Percentiles rank a stretch among this genome's conserved stretches.
phyloP scores from a whole-genome alignment of 768 basidiomycete species.

The Kondoa subrosea region DNA sequence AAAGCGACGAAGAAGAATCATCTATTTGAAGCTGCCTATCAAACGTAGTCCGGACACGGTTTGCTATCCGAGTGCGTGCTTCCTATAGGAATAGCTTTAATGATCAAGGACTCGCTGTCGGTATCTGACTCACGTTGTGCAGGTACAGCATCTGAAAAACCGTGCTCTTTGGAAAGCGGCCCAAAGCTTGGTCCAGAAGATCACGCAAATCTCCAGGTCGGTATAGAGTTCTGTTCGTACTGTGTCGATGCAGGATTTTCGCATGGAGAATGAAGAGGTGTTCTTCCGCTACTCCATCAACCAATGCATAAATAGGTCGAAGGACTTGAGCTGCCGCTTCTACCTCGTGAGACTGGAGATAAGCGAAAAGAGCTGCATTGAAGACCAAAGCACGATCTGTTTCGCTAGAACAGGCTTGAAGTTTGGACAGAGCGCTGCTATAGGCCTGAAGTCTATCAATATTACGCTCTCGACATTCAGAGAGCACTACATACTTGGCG shows the following conservation, averaged over 20 bases:
- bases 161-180: conserved; percentile 33
- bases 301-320: conserved; percentile 17
- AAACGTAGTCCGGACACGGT: conserved; percentile 27
- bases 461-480: conserved; percentile 14
- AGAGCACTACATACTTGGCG: conserved; percentile 16
- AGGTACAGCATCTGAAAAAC: conserved; percentile 32
- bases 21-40: background rate
- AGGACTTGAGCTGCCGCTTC: conserved; percentile 24
- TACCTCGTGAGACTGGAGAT: conserved; percentile 26
- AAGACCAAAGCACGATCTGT: background rate
- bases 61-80: conserved; percentile 30
- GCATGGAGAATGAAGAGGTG: conserved; percentile 28
- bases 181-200: conserved; percentile 31
- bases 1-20: background rate
- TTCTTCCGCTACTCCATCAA: conserved; percentile 27
- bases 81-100: background rate
- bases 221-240: conserved; percentile 20
- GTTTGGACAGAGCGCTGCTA: background rate
- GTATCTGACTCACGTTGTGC: conserved; percentile 30
- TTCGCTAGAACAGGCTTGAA: background rate
- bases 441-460: conserved; percentile 15
- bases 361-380: conserved; percentile 26
- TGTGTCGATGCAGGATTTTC: conserved; percentile 29
- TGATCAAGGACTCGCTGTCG: no score
- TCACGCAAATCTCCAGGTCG: conserved; percentile 28